A percentile compares a stretch with the other conserved stretches of the same genome.
phyloP scores from a whole-genome alignment of 2,329 filamentous ascomycete species.

The Stagonosporopsis cucurbitacearum region DNA sequence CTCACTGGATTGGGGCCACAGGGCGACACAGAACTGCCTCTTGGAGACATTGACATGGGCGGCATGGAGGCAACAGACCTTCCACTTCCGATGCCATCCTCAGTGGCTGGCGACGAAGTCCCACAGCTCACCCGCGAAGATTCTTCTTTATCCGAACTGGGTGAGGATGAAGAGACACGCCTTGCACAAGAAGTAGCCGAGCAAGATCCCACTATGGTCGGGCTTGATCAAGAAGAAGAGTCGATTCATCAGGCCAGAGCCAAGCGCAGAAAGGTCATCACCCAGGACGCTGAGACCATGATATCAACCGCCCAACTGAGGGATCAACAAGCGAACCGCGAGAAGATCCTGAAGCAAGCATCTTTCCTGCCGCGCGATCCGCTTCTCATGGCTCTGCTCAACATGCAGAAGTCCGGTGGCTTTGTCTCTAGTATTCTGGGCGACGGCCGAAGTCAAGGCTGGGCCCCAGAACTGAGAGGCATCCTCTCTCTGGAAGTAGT shows the following conservation, averaged over 20 bases:
- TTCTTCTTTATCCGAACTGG: conserved; percentile 63
- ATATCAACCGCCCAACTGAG: conserved; percentile 80
- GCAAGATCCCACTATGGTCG: conserved; percentile 44
- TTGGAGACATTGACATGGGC: conserved; percentile 54
- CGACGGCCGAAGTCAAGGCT: conserved; percentile 76
- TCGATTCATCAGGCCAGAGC: conserved; percentile 71
- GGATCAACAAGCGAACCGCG: conserved; percentile 82
- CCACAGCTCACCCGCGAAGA: conserved; percentile 48
- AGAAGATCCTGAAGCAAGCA: conserved; percentile 82
- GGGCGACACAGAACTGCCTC: conserved; percentile 25
- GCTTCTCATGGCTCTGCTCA: conserved; percentile 83
- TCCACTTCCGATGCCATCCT: conserved; percentile 11
- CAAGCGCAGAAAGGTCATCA: conserved; percentile 81
- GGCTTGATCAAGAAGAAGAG: conserved; percentile 58
- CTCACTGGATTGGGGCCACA: conserved; percentile 30
- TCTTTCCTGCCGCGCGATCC: conserved; percentile 88
- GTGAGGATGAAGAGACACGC: conserved; percentile 62
- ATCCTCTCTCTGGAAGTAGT: conserved; percentile 87
- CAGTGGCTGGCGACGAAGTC: conserved; percentile 6
- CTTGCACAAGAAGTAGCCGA: conserved; percentile 66
- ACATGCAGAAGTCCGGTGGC: conserved; percentile 87
- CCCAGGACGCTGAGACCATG: conserved; percentile 80
- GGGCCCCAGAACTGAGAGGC: conserved; percentile 92
- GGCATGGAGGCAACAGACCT: conserved; percentile 45
- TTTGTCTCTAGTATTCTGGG: conserved; percentile 89